Conservation (phyloP, 2,329 filamentous ascomycete genomes). For the Exophiala bonariae region DNA sequence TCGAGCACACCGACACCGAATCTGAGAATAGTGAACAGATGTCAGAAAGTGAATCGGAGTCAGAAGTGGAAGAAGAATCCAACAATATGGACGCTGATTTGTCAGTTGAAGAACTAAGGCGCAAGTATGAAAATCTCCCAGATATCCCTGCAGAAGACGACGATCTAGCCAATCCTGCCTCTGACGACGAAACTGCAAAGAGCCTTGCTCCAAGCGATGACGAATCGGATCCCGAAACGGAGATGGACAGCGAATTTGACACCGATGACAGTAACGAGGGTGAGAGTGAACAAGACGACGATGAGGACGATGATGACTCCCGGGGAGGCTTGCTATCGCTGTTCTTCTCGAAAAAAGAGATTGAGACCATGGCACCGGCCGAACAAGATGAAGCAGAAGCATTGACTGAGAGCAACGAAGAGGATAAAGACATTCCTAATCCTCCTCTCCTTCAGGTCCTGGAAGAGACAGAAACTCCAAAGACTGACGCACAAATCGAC, state of each 20-base stretch:
- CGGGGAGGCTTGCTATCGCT: slow-evolving; percentile 44
- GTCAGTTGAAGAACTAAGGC: slow-evolving; percentile 47
- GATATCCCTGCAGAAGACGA: slow-evolving; percentile 17
- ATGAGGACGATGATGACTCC: slow-evolving; percentile 41
- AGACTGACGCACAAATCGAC: slow-evolving; percentile 26
- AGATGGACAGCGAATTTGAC: slow-evolving; percentile 51
- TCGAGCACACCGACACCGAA: slow-evolving; percentile 37
- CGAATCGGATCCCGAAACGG: slow-evolving; percentile 34
- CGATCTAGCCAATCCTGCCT: background rate
- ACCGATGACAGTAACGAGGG: slow-evolving; percentile 43
- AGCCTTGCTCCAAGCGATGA: slow-evolving; percentile 1
- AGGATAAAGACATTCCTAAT: slow-evolving; percentile 5
- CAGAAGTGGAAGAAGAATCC: slow-evolving; percentile 43
- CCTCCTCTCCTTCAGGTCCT: slow-evolving; percentile 15
- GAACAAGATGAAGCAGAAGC: slow-evolving; percentile 25
- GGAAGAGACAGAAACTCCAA: slow-evolving; percentile 29
- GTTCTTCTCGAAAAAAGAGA: slow-evolving; percentile 47
- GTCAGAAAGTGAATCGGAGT: slow-evolving; percentile 47
- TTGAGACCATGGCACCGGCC: slow-evolving; percentile 25
- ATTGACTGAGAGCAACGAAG: slow-evolving; percentile 36
- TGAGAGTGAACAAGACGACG: slow-evolving; percentile 51
- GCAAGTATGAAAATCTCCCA: slow-evolving; percentile 47
- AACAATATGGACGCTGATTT: slow-evolving; percentile 45
- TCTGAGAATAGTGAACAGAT: slow-evolving; percentile 42
- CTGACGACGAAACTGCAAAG: background rate